These are phyloP conservation scores for Umbelopsis isabellina DNA, from an alignment of 192 early-diverging fungal species.

Conservation along the genomic window DNA sequence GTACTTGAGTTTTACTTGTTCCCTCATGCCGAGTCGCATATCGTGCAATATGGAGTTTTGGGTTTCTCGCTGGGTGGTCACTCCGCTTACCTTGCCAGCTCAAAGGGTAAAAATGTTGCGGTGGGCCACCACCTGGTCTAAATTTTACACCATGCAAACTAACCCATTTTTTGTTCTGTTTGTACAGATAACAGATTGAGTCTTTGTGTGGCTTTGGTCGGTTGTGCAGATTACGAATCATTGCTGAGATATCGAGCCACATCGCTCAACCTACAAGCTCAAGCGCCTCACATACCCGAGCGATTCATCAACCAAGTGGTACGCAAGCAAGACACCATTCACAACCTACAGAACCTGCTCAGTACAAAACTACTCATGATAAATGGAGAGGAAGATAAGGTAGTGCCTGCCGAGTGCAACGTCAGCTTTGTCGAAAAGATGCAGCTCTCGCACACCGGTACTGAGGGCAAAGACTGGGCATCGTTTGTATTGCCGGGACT, in stretches of 20 bases:
- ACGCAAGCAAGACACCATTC: neutral
- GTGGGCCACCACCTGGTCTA: too few relatives aligned
- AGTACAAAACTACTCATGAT: constrained; percentile 32
- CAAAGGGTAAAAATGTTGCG: constrained; percentile 31
- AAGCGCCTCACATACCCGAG: constrained; percentile 22
- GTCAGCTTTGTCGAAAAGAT: constrained; percentile 10
- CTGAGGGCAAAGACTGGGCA: constrained; percentile 26
- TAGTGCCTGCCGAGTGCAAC: constrained; percentile 30
- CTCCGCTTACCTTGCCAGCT: constrained; percentile 44
- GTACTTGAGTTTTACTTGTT: constrained; percentile 48
- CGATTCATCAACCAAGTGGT: constrained; percentile 20
- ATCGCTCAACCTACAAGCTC: neutral
- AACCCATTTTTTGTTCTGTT: neutral
- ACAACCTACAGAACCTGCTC: neutral
- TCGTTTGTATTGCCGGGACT: constrained; percentile 22
- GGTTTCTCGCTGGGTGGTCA: constrained; percentile 62
- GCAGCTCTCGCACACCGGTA: neutral
- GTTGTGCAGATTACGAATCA: constrained; percentile 9
- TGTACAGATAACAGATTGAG: neutral
- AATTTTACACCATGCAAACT: too few relatives aligned
- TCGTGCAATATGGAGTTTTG: constrained; percentile 50
- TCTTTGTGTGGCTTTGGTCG: constrained; percentile 9
- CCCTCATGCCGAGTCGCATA: constrained; percentile 19
- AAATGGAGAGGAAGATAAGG: constrained; percentile 25
- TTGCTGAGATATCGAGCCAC: constrained; percentile 1